Percentiles rank a stretch among this genome's conserved stretches.
phyloP scores from a whole-genome alignment of 495 filamentous ascomycete species.

The Neurospora sublineolata region DNA sequence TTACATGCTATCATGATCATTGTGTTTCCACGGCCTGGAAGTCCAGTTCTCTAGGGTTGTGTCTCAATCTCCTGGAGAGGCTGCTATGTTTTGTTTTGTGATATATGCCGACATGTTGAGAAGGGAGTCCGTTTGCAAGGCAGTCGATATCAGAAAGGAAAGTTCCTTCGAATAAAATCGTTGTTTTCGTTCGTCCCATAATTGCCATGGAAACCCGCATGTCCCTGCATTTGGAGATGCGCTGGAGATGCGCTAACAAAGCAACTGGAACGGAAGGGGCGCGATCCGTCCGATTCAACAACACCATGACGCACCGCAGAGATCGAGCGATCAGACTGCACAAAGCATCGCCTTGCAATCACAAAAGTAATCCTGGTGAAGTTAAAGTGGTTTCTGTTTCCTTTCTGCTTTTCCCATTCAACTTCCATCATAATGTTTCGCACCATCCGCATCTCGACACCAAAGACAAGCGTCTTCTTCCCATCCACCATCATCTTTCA shows the following conservation, averaged over 20 bases:
- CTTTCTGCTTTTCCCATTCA: not conserved
- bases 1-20: slow-evolving; percentile 40
- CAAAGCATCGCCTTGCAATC: slow-evolving; percentile 1
- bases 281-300: slow-evolving; percentile 9
- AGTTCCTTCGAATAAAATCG: not conserved
- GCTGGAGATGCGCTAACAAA: slow-evolving; percentile 11
- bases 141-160: not conserved
- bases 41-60: not conserved
- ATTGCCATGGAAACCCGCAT: not conserved
- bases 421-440: slow-evolving; percentile 1
- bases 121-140: not conserved
- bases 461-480: not conserved
- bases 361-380: not conserved
- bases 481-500: not conserved
- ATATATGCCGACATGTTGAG: not conserved
- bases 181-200: not conserved
- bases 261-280: slow-evolving; percentile 7
- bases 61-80: not conserved
- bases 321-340: slow-evolving; percentile 13
- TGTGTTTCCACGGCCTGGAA: not conserved
- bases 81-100: not conserved
- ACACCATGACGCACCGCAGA: slow-evolving; percentile 11
- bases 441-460: not conserved
- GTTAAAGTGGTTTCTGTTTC: not conserved
- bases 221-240: not conserved